Percentiles rank a stretch among this genome's conserved stretches.
Evolutionary conservation across 345 rosid species (phyloP).

Genomic region (Ceriops tagal): DNA sequence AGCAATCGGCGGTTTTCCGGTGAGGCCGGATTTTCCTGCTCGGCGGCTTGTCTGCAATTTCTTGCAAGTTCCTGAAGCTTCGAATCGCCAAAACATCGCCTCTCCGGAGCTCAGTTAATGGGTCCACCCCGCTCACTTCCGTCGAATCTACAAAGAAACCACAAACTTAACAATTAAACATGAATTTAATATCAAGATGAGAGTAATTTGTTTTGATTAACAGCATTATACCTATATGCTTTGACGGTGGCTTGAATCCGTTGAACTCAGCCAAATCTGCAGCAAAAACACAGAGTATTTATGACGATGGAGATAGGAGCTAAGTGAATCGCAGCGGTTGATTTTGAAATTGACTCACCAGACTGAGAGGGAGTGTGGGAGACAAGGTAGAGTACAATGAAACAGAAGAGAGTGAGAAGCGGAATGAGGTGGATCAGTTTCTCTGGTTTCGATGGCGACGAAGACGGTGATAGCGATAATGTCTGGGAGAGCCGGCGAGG

Average conservation of each 20-base stretch:
- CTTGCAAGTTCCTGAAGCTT: constrained; percentile 68
- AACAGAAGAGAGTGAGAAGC: constrained; percentile 68
- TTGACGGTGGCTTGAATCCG: constrained; percentile 46
- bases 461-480: constrained; percentile 19
- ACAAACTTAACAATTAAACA: background rate
- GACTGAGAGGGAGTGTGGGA: constrained; percentile 77
- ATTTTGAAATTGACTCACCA: constrained; percentile 37
- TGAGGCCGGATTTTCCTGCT: constrained; percentile 39
- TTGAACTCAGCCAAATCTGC: constrained; percentile 83
- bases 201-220: constrained; percentile 11
- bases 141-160: constrained; percentile 22
- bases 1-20: constrained; percentile 73
- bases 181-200: background rate
- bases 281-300: background rate
- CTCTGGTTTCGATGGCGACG: constrained; percentile 45
- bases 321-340: too few relatives aligned
- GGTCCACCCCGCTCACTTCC: constrained; percentile 37
- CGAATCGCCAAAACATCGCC: constrained; percentile 53
- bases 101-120: constrained; percentile 32
- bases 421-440: constrained; percentile 85
- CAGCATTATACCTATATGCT: constrained; percentile 61
- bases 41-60: constrained; percentile 30
- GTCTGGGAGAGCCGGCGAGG: constrained; percentile 48
- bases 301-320: too few relatives aligned
- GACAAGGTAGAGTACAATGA: constrained; percentile 74